Base-by-base conservation (phyloP, 208 protist species). In the Leishmania lainsoni region DNA sequence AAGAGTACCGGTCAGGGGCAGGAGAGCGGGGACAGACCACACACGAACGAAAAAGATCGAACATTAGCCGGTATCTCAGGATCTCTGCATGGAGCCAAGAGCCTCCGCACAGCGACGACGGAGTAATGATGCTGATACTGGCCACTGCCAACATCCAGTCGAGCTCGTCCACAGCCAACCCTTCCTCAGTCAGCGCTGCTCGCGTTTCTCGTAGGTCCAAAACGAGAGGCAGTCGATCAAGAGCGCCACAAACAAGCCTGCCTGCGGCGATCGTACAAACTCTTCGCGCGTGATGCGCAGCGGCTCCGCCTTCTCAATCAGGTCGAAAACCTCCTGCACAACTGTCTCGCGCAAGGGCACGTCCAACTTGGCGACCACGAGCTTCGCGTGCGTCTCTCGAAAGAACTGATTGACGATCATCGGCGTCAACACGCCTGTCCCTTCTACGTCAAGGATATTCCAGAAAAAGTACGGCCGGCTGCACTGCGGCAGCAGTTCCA, bases 211-310 rank as follows among this genome's bases (percentile, higher is more conserved):
- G 84, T 98, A 97, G 45, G 89, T 88, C 90, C 91, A 98, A 51
- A 98, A 98, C 29, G 89, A 97, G 3, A 97, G 79, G 72, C 94
- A 96, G 86, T 98, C 97, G 69, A 95, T 94, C 39, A 98, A 69
- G 20, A 98, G 89, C 12, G 89, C 86, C 0, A 95, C 87, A 72
- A 98, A 97, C 22, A 98, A 87, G 4, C 92, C 94, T 0, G 94
- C 95, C 75, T 96, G 90, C 22, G 92, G 91, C 0, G 89, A 92
- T 22, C 77, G 79, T 12, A 97, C 76, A 73, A 98, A 96, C 71
- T 98, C 96, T 9, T 97, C 90, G 5, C 95, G 91, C 2, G 92
- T 97, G 68, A 98, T 97, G 75, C 86, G 80, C 61, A 95, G 84
- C 22, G 93, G 91, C 85, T 97, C 88, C 3, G 84, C 84, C 35